Evolutionary conservation across 108 stramenopile species (phyloP).

Genomic region (Fragilaria radians): DNA sequence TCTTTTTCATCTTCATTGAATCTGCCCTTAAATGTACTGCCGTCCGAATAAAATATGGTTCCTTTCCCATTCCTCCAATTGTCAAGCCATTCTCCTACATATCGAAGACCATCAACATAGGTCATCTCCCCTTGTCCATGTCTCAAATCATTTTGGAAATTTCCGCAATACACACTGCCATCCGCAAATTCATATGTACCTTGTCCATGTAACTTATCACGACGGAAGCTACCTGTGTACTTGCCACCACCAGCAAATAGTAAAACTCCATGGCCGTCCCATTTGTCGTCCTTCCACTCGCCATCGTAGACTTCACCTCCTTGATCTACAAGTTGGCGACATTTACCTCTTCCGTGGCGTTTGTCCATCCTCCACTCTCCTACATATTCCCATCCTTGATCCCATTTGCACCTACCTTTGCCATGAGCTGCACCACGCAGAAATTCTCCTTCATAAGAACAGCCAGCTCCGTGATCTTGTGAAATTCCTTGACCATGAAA

Average conservation of each 20-base stretch:
- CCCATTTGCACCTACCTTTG: background rate
- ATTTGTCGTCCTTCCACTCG: constrained; percentile 1
- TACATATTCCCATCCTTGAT: background rate
- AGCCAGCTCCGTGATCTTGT: background rate
- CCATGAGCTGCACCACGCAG: constrained; percentile 1
- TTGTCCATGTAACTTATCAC: background rate
- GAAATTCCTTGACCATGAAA: constrained; percentile 1
- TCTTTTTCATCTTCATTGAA: background rate
- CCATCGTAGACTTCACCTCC: constrained; percentile 3
- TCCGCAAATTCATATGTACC: constrained; percentile 2
- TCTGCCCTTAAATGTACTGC: background rate
- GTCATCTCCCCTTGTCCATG: constrained; percentile 1
- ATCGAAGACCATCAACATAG: background rate
- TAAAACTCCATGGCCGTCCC: background rate
- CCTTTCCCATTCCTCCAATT: constrained; percentile 3
- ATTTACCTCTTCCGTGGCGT: background rate
- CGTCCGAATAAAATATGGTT: background rate
- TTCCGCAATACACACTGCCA: background rate
- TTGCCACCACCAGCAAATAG: constrained; percentile 1
- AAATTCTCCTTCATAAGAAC: background rate
- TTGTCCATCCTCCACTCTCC: constrained; percentile 2
- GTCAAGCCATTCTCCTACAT: background rate
- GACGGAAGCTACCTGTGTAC: background rate
- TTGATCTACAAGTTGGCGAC: background rate
- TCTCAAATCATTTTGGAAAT: constrained; percentile 1